Base-by-base conservation (phyloP, 345 rosid genomes). In the Sonneratia caseolaris region DNA sequence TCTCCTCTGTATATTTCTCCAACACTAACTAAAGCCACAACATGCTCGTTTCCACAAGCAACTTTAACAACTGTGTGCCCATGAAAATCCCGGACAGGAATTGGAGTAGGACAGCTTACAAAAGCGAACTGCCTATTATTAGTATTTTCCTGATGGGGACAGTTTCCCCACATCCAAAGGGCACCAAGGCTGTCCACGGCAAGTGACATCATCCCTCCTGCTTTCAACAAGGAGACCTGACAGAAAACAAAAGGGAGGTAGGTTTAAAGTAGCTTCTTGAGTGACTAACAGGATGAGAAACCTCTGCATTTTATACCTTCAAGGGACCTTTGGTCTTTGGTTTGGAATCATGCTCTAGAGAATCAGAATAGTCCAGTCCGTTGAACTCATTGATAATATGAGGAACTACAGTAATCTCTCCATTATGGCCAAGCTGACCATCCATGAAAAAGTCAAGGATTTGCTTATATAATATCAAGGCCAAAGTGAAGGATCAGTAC, bases 161-260 rank as follows among this genome's bases (percentile, higher is more conserved):
- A 87, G 80, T 85, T 88, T 27, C 98, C 98, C 97, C 96, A 93
- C 80, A 93, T 87, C 98, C 98, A 93, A 71, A 91, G 82, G 73
- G 79, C 75, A 43, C 97, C 97, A 3, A 71, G 79, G 73, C 81
- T 83, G 74, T 93, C 98, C 74, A 91, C 86, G n/a, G 97, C 98
- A 22, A 89, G 76, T 12, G 97, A 89, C 88, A 85, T 91, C 96
- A 89, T 84, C 69, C 96, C 92, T 48, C 98, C 97, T 42, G 93
- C 98, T 80, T 86, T 83, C 74, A 91, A 82, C 67, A 82, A 78
- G 79, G 83, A 82, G 78, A 91, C 74, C 98, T 93, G 80, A 3
- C 3, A 35, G 19, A 62, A 18, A 35, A 1, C 1, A 62, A 22
- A 27, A 62, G 27, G 18, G 38, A 27, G 27, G 38, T 27, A 27